These are phyloP conservation scores for Cordyceps cateniannulata DNA, from an alignment of 2,329 filamentous ascomycete species.

Conservation along the genomic window DNA sequence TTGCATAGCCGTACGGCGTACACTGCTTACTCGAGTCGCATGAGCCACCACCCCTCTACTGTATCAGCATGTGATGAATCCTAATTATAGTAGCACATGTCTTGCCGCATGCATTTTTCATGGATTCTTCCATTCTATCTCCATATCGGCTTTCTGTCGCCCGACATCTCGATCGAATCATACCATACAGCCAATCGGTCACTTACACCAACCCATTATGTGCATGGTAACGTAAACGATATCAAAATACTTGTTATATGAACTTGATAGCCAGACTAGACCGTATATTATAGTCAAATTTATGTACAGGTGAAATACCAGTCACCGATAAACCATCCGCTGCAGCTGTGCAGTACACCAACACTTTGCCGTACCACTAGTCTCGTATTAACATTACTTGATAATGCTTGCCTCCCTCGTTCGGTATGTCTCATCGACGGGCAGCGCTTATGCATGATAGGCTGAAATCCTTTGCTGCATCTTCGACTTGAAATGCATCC, in stretches of 20 bases:
- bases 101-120: no score
- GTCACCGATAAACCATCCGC: background rate
- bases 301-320: conserved; percentile 6
- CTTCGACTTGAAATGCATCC: background rate
- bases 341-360: background rate
- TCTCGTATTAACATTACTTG: conserved; percentile 1
- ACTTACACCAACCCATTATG: background rate
- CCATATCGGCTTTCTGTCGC: background rate
- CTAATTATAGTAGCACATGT: no score
- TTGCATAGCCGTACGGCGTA: background rate
- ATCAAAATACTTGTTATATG: conserved; percentile 1
- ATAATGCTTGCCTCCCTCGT: background rate
- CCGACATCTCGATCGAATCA: background rate
- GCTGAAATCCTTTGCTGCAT: background rate
- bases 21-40: background rate
- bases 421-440: background rate
- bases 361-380: background rate
- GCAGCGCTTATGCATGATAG: background rate
- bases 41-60: background rate
- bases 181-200: background rate
- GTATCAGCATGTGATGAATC: no score
- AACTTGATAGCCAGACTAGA: conserved; percentile 7
- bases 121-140: no score
- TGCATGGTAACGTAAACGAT: background rate
- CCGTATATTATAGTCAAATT: conserved; percentile 12